Evolutionary conservation across 257 asterid genomes (phyloP).

Genomic region (Solanum ahanhuiri): DNA sequence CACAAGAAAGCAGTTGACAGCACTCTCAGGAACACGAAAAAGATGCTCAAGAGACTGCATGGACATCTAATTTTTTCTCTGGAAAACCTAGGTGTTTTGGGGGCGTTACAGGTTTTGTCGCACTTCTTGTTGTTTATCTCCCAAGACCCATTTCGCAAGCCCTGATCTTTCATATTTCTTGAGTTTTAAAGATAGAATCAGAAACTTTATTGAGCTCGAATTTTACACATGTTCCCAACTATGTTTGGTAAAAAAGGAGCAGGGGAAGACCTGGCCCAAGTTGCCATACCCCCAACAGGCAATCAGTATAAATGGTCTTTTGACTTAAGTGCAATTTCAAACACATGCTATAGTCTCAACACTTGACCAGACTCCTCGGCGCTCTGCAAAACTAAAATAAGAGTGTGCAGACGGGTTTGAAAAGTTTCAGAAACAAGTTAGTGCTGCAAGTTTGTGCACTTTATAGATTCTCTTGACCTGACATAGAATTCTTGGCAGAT

Average conservation of each 20-base stretch:
- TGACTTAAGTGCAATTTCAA: neutral
- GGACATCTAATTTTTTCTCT: conserved; percentile 57
- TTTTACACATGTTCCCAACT: neutral
- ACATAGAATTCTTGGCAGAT: neutral
- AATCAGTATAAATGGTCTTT: neutral
- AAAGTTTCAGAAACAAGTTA: neutral
- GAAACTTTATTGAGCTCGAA: neutral
- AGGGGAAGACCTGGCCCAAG: neutral
- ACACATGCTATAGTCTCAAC: neutral
- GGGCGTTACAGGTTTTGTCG: conserved; percentile 64
- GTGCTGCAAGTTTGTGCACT: neutral
- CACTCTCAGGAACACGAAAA: conserved; percentile 40
- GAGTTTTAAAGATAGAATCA: neutral
- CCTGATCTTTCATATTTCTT: neutral
- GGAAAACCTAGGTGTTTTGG: conserved; percentile 84
- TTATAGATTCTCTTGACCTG: neutral
- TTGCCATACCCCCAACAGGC: neutral
- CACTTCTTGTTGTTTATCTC: neutral
- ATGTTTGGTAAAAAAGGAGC: neutral
- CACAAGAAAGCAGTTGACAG: conserved; percentile 34
- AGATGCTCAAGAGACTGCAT: conserved; percentile 56
- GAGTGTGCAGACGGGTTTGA: neutral
- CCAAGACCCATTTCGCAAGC: neutral
- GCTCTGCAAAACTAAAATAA: neutral
- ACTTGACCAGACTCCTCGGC: neutral